phyloP scores from a whole-genome alignment of 2,329 filamentous ascomycete species.

The Zelopaecilomyces penicillatus region DNA sequence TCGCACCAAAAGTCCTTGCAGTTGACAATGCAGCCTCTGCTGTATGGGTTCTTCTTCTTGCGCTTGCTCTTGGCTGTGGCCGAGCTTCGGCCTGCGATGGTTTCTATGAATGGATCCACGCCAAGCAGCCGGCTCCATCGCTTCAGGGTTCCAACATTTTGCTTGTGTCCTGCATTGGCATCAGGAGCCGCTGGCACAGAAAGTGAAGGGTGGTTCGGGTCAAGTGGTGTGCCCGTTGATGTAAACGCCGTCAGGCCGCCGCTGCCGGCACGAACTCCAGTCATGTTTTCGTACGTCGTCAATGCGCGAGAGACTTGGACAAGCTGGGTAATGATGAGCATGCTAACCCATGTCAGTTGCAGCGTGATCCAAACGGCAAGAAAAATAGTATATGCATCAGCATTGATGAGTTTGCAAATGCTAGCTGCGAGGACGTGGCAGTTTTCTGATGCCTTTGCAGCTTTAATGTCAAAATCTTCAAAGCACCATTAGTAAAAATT shows the following conservation, averaged over 20 bases:
- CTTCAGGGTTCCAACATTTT: slow-evolving; percentile 59
- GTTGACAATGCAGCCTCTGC: slow-evolving; percentile 72
- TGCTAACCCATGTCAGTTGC: slow-evolving; percentile 92
- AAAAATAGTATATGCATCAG: slow-evolving; percentile 76
- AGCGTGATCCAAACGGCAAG: slow-evolving; percentile 70
- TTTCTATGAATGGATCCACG: slow-evolving; percentile 88
- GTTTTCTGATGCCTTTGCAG: slow-evolving; percentile 40
- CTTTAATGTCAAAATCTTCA: slow-evolving; percentile 56
- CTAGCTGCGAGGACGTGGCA: slow-evolving; percentile 71
- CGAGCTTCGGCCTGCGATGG: slow-evolving; percentile 74
- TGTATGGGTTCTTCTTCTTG: slow-evolving; percentile 72
- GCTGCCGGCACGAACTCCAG: slow-evolving; percentile 53
- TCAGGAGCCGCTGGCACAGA: slow-evolving; percentile 39
- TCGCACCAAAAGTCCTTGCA: slow-evolving; percentile 98
- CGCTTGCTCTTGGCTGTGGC: slow-evolving; percentile 47
- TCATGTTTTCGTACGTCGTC: slow-evolving; percentile 97
- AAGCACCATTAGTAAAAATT: too few relatives aligned
- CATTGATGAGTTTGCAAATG: slow-evolving; percentile 68
- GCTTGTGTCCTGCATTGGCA: slow-evolving; percentile 36
- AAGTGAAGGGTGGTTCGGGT: slow-evolving; percentile 56
- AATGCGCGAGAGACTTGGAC: slow-evolving; percentile 86
- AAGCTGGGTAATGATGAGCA: slow-evolving; percentile 90
- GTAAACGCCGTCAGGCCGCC: slow-evolving; percentile 64
- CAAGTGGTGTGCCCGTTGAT: slow-evolving; percentile 66
- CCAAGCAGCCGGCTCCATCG: slow-evolving; percentile 81